A percentile compares a stretch with the other conserved stretches of the same genome.
Evolutionary conservation across 176 grass and related monocot genomes (phyloP).

Genomic region (Ananas comosus): DNA sequence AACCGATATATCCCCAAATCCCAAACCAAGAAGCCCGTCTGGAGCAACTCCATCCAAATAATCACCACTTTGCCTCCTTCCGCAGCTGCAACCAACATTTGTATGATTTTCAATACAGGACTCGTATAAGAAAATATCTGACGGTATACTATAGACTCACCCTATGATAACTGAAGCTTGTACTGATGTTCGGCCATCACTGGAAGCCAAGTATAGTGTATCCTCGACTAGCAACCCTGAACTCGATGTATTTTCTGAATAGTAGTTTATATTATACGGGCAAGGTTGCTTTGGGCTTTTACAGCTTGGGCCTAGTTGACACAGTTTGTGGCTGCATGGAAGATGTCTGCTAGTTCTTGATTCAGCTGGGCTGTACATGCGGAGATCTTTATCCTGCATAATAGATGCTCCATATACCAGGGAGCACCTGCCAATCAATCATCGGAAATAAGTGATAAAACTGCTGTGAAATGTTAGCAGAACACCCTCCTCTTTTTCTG

Average conservation of each 20-base stretch:
- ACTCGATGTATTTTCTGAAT: constrained; percentile 88
- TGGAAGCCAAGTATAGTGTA: constrained; percentile 60
- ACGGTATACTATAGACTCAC: constrained; percentile 23
- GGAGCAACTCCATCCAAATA: constrained; percentile 92
- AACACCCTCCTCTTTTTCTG: constrained; percentile 18
- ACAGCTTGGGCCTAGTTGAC: constrained; percentile 43
- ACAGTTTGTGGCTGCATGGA: constrained; percentile 80
- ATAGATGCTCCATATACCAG: constrained; percentile 89
- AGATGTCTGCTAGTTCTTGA: constrained; percentile 83
- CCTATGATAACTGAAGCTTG: constrained; percentile 89
- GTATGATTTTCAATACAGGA: not conserved
- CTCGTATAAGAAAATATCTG: not conserved
- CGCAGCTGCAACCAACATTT: constrained; percentile 51
- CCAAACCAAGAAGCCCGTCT: constrained; percentile 91
- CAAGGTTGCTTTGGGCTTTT: constrained; percentile 74
- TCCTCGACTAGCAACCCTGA: constrained; percentile 90
- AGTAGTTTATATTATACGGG: constrained; percentile 67
- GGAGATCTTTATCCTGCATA: constrained; percentile 98
- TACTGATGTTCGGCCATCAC: constrained; percentile 39
- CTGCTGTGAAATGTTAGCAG: constrained; percentile 43
- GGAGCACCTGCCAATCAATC: constrained; percentile 99
- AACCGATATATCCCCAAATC: constrained; percentile 79
- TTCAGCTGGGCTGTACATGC: constrained; percentile 77
- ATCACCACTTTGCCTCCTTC: constrained; percentile 77
- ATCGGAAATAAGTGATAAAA: constrained; percentile 88